Evolutionary conservation across 2,329 filamentous ascomycete species (phyloP), one percentile per base, ranked within the genome.

Genomic region (Aspergillus tubingensis): DNA sequence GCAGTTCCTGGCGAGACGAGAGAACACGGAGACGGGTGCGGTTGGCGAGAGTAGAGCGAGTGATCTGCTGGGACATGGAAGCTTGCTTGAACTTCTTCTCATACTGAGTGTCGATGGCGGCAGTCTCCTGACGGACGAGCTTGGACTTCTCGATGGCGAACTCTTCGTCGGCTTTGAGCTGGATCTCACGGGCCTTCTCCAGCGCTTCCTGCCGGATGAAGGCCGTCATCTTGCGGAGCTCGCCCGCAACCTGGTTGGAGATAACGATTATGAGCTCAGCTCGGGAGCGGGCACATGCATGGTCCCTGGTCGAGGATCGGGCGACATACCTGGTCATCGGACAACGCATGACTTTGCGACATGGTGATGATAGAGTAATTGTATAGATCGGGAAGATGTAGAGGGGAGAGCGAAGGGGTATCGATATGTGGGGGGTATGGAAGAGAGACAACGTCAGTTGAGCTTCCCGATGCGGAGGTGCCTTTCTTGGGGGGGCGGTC

Each of bases 71-170:
- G 65, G 92, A 94, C 91, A 98, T 96, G 83, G 90, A 87, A 72
- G 95, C 94, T 81, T 96, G 91, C 85, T 97, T 99, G 87, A 96
- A 96, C 84, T 98, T 98, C 88, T 96, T 98, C 82, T 94, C 91
- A 86, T 97, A 99, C 70, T 90, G 83, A 67, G 84, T 83, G 82
- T 99, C 95, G 83, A 99, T 98, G 79, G 92, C 82, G 74, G 92
- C 87, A 57, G 91, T 97, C 82, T 98, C 95, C 81, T 96, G 89
- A 77, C 92, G 94, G 71, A 98, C 95, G 54, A 99, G 91, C 85
- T 96, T 97, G 72, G 93, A 95, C 83, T 99, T 99, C 78, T 99
- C 95, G 77, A 97, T 98, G 76, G 92, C 91, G 81, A 98, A 98
- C 80, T 99, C 95, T 80, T 98, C 92, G 83, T 98, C 93, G 79